Evolutionary conservation across 1,284 basidiomycete species (phyloP).

Genomic region (Kwoniella shivajii): DNA sequence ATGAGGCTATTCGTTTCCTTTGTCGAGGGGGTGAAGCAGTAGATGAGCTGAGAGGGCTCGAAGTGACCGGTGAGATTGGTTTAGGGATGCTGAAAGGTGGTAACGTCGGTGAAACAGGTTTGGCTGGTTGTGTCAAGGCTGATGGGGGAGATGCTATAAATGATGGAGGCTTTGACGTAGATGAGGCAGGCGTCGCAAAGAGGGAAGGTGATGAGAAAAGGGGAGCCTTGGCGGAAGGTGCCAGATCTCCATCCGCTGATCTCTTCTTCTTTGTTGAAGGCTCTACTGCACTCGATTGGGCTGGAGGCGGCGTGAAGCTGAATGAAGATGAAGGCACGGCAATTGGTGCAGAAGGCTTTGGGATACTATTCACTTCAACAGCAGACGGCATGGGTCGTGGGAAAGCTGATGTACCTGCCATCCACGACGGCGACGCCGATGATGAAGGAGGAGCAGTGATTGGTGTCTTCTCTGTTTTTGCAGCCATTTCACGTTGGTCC

Average conservation of each 20-base stretch:
- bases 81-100: conserved; percentile 5
- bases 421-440: not conserved
- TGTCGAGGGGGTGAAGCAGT: conserved; percentile 5
- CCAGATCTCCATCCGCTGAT: not conserved
- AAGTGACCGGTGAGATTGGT: not conserved
- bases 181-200: conserved; percentile 21
- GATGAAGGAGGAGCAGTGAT: not conserved
- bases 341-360: not conserved
- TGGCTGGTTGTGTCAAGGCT: not conserved
- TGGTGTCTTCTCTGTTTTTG: not conserved
- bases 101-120: conserved; percentile 5
- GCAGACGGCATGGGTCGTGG: too few species aligned
- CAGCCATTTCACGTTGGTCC: not conserved
- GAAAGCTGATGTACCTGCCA: not conserved
- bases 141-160: conserved; percentile 8
- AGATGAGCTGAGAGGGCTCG: not conserved
- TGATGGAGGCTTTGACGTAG: conserved; percentile 2
- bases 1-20: conserved; percentile 10
- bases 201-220: conserved; percentile 21
- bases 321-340: conserved; percentile 1
- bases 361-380: not conserved
- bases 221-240: conserved; percentile 8
- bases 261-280: conserved; percentile 6
- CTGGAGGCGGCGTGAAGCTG: conserved; percentile 7
- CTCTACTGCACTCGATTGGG: not conserved